Conservation (phyloP, 495 filamentous ascomycete species). For the Tuber microsphaerosporum region DNA sequence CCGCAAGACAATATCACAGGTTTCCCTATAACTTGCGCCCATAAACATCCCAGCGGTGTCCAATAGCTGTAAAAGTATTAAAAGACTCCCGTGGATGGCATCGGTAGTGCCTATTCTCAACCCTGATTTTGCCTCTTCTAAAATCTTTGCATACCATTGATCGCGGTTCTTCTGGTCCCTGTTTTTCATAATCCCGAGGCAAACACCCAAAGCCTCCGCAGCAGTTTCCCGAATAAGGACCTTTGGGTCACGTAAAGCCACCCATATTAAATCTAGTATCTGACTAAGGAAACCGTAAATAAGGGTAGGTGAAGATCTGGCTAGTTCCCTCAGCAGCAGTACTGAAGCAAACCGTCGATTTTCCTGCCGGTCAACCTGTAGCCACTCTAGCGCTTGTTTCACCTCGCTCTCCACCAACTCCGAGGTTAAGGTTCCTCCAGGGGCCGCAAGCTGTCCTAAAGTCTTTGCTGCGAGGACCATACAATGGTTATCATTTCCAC, state of each 20-base stretch:
- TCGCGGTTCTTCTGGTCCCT: slow-evolving; percentile 78
- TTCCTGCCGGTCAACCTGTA: slow-evolving; percentile 91
- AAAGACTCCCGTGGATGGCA: slow-evolving; percentile 79
- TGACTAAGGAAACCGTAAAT: slow-evolving; percentile 85
- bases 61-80: slow-evolving; percentile 84
- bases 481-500: slow-evolving; percentile 78
- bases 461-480: slow-evolving; percentile 82
- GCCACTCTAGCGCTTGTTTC: slow-evolving; percentile 86
- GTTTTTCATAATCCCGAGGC: slow-evolving; percentile 85
- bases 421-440: slow-evolving; percentile 87
- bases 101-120: slow-evolving; percentile 74
- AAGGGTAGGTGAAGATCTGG: slow-evolving; percentile 80
- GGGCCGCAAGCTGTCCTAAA: slow-evolving; percentile 78
- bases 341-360: slow-evolving; percentile 86
- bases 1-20: slow-evolving; percentile 81
- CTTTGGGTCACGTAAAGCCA: slow-evolving; percentile 78
- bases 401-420: slow-evolving; percentile 96
- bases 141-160: slow-evolving; percentile 78
- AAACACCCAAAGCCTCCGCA: slow-evolving; percentile 81
- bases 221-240: slow-evolving; percentile 86
- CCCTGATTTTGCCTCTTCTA: slow-evolving; percentile 70
- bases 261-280: slow-evolving; percentile 92
- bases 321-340: slow-evolving; percentile 79
- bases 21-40: slow-evolving; percentile 77
- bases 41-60: slow-evolving; percentile 97